phyloP scores from a whole-genome alignment of 257 asterid genomes.

The Forsythia viridissima region DNA sequence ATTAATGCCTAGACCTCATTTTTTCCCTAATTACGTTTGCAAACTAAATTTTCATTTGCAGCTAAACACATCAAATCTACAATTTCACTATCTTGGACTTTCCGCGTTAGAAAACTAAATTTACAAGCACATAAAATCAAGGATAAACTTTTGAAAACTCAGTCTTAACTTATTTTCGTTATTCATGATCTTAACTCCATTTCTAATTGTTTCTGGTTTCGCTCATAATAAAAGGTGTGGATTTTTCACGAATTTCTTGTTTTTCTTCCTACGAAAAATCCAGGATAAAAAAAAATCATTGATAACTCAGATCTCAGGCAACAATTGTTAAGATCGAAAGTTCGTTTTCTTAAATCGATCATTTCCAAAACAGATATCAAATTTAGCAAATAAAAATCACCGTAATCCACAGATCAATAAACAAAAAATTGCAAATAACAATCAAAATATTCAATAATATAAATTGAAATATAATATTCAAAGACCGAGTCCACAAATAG shows the following conservation, averaged over 20 bases:
- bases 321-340: constrained; percentile 22
- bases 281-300: neutral
- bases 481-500: constrained; percentile 27
- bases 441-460: neutral
- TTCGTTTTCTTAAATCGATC: neutral
- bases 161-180: neutral
- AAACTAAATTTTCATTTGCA: neutral
- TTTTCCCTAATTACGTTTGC: neutral
- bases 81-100: neutral
- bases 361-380: neutral
- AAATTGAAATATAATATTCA: neutral
- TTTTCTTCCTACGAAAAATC: neutral
- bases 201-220: neutral
- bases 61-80: neutral
- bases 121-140: neutral
- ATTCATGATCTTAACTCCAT: neutral
- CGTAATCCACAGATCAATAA: neutral
- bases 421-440: neutral
- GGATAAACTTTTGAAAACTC: neutral
- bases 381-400: neutral
- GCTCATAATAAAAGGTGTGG: neutral
- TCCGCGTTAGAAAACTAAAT: neutral
- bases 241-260: neutral
- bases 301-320: neutral
- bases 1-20: neutral